These are phyloP conservation scores for Zopfochytrium polystomum DNA, from an alignment of 371 early-diverging fungal species.

Conservation along the genomic window DNA sequence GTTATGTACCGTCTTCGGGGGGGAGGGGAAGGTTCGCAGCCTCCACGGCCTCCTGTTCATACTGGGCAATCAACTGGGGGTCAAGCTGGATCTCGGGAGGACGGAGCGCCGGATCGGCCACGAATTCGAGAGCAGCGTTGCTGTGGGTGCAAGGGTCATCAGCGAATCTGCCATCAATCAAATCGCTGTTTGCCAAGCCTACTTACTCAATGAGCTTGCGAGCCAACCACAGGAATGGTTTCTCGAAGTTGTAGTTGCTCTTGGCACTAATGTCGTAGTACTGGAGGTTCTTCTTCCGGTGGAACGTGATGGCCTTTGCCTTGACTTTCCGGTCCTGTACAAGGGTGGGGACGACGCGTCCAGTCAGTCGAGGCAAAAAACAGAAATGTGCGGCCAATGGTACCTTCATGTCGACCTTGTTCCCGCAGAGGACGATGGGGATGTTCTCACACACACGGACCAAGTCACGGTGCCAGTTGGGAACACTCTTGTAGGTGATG, in stretches of 20 bases:
- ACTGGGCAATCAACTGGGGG: constrained; percentile 64
- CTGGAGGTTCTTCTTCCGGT: constrained; percentile 99
- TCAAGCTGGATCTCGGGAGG: constrained; percentile 96
- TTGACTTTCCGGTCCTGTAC: constrained; percentile 97
- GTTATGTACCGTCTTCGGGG: constrained; percentile 41
- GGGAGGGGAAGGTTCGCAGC: constrained; percentile 45
- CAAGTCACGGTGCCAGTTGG: constrained; percentile 99
- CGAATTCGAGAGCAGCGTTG: constrained; percentile 94
- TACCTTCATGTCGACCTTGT: constrained; percentile 98
- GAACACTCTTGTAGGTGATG: constrained; percentile 99
- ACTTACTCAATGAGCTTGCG: constrained; percentile 89
- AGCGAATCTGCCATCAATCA: neutral
- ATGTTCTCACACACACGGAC: constrained; percentile 99
- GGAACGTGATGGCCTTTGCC: constrained; percentile 99
- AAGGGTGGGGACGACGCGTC: neutral
- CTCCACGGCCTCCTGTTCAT: constrained; percentile 32
- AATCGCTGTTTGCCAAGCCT: neutral
- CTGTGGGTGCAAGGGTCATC: constrained; percentile 33
- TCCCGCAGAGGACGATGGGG: constrained; percentile 99
- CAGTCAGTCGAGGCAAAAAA: no score
- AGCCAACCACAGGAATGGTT: constrained; percentile 99
- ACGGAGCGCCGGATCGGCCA: constrained; percentile 95
- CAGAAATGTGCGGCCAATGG: neutral
- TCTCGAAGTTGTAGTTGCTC: constrained; percentile 99
- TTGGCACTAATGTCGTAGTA: constrained; percentile 99